Evolutionary conservation across 371 early-diverging fungal genomes (phyloP).

Genomic region (Mortierella sp.): DNA sequence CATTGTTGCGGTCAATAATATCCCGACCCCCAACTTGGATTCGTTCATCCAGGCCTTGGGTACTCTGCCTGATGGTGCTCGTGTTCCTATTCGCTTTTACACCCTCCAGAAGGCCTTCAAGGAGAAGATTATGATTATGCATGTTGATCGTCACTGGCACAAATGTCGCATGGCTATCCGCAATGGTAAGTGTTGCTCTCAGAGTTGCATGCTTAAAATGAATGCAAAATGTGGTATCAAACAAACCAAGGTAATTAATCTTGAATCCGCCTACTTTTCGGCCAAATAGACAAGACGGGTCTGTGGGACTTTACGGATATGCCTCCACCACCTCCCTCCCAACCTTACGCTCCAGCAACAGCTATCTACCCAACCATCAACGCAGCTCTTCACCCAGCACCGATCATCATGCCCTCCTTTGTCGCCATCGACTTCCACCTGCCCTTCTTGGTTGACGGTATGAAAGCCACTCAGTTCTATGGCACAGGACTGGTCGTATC

Average conservation of each 20-base stretch:
- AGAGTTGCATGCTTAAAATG: not conserved
- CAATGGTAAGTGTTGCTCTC: conserved; percentile 68
- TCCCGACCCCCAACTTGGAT: conserved; percentile 82
- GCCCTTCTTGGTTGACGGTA: conserved; percentile 82
- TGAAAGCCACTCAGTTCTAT: conserved; percentile 71
- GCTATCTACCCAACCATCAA: conserved; percentile 76
- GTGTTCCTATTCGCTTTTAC: conserved; percentile 87
- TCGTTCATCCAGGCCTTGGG: conserved; percentile 79
- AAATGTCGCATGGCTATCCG: conserved; percentile 82
- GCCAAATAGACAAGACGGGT: conserved; percentile 74
- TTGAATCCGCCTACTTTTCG: conserved; percentile 5
- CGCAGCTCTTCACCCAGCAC: conserved; percentile 71
- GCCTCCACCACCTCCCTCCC: conserved; percentile 69
- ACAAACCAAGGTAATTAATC: not conserved
- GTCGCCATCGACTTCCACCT: conserved; percentile 79
- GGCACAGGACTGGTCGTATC: conserved; percentile 90
- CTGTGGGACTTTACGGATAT: conserved; percentile 83
- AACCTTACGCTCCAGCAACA: conserved; percentile 69
- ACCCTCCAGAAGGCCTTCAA: conserved; percentile 74
- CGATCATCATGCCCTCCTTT: conserved; percentile 77
- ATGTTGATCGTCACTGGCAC: conserved; percentile 90
- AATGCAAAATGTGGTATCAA: not conserved
- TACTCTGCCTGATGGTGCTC: conserved; percentile 79
- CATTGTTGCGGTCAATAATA: conserved; percentile 76
- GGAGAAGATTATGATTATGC: conserved; percentile 80